phyloP scores from a whole-genome alignment of 768 basidiomycete species.

The Leccinum disarticulatum region DNA sequence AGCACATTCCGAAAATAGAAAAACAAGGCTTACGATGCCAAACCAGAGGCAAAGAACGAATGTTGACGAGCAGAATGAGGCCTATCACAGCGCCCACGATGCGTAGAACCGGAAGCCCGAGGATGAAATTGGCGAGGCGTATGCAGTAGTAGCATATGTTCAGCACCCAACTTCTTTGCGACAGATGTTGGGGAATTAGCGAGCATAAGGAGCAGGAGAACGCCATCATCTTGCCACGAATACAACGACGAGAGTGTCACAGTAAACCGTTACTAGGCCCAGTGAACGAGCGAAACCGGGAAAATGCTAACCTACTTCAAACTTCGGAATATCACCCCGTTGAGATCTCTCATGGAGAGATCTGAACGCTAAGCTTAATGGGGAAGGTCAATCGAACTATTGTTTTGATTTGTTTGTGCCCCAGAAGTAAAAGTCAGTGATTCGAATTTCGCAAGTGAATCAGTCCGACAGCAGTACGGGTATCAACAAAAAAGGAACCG shows the following conservation, averaged over 20 bases:
- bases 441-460: neutral
- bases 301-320: neutral
- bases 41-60: conserved; percentile 11
- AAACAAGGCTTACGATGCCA: conserved; percentile 14
- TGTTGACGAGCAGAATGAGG: conserved; percentile 13
- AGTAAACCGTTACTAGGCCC: neutral
- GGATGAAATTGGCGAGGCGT: neutral
- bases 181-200: neutral
- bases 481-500: too few species aligned
- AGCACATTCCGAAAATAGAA: neutral
- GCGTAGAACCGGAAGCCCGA: neutral
- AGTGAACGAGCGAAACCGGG: neutral
- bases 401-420: too few species aligned
- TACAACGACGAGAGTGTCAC: neutral
- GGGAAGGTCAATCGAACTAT: too few species aligned
- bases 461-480: neutral
- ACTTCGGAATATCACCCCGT: neutral
- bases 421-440: too few species aligned
- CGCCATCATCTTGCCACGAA: neutral
- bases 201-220: conserved; percentile 8
- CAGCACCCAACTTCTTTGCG: neutral
- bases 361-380: too few species aligned
- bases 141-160: neutral
- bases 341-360: too few species aligned
- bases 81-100: conserved; percentile 2